A percentile compares a stretch with the other conserved stretches of the same genome.
These are phyloP conservation scores for Pseudevernia furfuracea DNA, from an alignment of 495 filamentous ascomycete species.

Conservation along the genomic window DNA sequence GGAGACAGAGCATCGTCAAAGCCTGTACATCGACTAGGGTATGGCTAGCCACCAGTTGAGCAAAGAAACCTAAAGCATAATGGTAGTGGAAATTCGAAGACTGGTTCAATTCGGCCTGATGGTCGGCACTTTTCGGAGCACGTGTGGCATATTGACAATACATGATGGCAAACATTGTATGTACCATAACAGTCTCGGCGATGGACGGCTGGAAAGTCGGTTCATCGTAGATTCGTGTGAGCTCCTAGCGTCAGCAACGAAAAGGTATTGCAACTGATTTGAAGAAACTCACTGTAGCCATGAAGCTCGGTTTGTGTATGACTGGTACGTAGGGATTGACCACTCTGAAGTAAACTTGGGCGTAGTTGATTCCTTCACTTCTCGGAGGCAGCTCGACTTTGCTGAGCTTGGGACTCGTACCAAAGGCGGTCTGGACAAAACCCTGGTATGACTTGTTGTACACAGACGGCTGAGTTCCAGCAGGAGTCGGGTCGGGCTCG, in stretches of 20 bases:
- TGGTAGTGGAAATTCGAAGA: slow-evolving; percentile 68
- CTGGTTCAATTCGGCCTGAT: slow-evolving; percentile 46
- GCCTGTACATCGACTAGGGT: slow-evolving; percentile 61
- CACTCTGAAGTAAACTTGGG: slow-evolving; percentile 64
- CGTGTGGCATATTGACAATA: slow-evolving; percentile 63
- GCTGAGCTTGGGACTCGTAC: slow-evolving; percentile 46
- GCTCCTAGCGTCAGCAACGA: slow-evolving; percentile 15
- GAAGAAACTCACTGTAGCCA: slow-evolving; percentile 49
- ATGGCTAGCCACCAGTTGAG: slow-evolving; percentile 51
- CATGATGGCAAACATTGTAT: slow-evolving; percentile 72
- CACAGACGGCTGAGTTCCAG: slow-evolving; percentile 32
- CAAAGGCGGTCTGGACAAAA: slow-evolving; percentile 54
- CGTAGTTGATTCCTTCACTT: slow-evolving; percentile 52
- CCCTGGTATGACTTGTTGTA: slow-evolving; percentile 63
- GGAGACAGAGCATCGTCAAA: slow-evolving; percentile 56
- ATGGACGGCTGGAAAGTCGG: slow-evolving; percentile 49
- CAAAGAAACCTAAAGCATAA: slow-evolving; percentile 59
- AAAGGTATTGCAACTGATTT: neutral
- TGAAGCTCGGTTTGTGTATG: slow-evolving; percentile 62
- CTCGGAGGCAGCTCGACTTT: slow-evolving; percentile 50
- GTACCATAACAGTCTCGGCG: slow-evolving; percentile 61
- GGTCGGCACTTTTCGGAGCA: slow-evolving; percentile 45
- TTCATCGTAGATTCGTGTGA: slow-evolving; percentile 49
- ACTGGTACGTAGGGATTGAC: slow-evolving; percentile 65
- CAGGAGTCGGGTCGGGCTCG: slow-evolving; percentile 43